Evolutionary conservation across 2,329 filamentous ascomycete genomes (phyloP).

Genomic region (Calonectria henricotiae): DNA sequence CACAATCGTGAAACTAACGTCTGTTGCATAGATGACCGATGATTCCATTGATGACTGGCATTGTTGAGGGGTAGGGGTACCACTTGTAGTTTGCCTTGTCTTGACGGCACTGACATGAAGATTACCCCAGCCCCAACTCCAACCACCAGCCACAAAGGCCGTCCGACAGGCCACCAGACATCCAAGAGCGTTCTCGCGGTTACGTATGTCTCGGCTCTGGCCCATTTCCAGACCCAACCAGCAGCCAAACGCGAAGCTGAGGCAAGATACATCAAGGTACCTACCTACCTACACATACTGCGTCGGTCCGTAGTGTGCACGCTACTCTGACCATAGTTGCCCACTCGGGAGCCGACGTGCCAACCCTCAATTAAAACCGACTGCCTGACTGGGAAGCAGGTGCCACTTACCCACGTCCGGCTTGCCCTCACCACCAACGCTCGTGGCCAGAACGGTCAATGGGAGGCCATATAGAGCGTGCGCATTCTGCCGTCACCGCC

Average conservation of each 20-base stretch:
- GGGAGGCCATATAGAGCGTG: neutral
- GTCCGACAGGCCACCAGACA: neutral
- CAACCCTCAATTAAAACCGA: constrained; percentile 25
- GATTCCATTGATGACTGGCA: constrained; percentile 30
- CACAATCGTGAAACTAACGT: constrained; percentile 37
- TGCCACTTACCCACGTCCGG: constrained; percentile 1
- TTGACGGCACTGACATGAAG: constrained; percentile 1
- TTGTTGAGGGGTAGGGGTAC: constrained; percentile 21
- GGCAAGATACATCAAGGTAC: constrained; percentile 4
- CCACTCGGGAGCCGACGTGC: constrained; percentile 1
- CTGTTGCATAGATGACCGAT: constrained; percentile 32
- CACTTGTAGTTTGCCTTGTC: constrained; percentile 22
- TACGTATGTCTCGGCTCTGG: constrained; percentile 25
- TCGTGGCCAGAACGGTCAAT: neutral
- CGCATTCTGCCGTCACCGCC: constrained; percentile 35
- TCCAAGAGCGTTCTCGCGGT: neutral
- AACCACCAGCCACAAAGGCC: constrained; percentile 12
- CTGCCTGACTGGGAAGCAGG: constrained; percentile 19
- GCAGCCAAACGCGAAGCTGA: neutral
- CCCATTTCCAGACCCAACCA: constrained; percentile 11
- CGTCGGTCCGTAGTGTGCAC: constrained; percentile 1
- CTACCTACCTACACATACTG: neutral
- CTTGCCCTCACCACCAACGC: constrained; percentile 13
- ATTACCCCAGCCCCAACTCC: constrained; percentile 5
- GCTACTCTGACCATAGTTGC: constrained; percentile 7